Conservation (phyloP, 2,329 filamentous ascomycete species). For the Aspergillus clavatus region DNA sequence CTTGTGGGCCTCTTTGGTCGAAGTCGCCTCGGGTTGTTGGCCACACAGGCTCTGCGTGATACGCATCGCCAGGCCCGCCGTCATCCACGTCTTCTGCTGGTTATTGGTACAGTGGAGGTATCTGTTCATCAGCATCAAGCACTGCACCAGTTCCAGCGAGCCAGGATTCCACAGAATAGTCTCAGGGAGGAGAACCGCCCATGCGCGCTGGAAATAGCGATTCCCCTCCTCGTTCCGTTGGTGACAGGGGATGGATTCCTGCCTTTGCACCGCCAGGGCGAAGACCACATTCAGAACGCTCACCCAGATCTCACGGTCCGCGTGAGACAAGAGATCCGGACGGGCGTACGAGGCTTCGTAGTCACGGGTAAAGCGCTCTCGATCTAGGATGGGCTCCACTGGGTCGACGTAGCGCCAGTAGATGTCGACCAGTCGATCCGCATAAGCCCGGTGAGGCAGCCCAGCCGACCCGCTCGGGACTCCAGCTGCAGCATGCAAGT, state of each 20-base stretch:
- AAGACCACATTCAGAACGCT: conserved; percentile 16
- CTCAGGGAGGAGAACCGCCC: conserved; percentile 12
- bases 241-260: conserved; percentile 8
- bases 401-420: conserved; percentile 17
- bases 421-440: conserved; percentile 14
- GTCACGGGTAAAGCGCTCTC: conserved; percentile 6
- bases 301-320: conserved; percentile 2
- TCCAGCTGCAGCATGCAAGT: conserved; percentile 1
- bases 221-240: conserved; percentile 10
- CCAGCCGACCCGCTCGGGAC: neutral
- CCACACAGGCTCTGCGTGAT: conserved; percentile 17
- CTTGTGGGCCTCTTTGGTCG: neutral
- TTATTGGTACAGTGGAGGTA: conserved; percentile 19
- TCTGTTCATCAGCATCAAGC: conserved; percentile 18
- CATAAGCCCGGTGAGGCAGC: conserved; percentile 12
- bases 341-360: conserved; percentile 8
- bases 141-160: conserved; percentile 15
- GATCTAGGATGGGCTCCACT: conserved; percentile 12
- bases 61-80: conserved; percentile 14
- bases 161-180: conserved; percentile 14
- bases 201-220: conserved; percentile 15
- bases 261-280: conserved; percentile 15
- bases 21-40: conserved; percentile 1
- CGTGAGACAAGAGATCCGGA: neutral
- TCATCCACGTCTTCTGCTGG: conserved; percentile 20